Evolutionary conservation across 352 stramenopile species (phyloP).

Genomic region (Phytophthora pini): DNA sequence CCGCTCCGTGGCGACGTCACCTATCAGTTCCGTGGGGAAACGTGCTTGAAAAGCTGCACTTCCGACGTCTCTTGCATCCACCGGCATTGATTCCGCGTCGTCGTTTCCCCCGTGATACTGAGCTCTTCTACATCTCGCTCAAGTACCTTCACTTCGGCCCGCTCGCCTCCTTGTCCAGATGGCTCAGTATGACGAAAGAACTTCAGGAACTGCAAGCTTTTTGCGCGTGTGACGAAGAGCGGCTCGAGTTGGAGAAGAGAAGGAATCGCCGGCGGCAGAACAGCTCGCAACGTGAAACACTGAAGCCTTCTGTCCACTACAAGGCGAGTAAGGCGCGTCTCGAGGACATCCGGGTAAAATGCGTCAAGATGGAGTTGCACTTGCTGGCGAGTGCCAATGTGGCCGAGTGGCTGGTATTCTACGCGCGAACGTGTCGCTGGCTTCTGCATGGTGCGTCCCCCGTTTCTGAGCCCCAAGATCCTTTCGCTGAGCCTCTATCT

Average conservation of each 20-base stretch:
- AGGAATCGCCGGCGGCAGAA: constrained; percentile 13
- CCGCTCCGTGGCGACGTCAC: constrained; percentile 47
- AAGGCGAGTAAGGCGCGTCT: constrained; percentile 63
- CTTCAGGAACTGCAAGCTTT: constrained; percentile 70
- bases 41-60: constrained; percentile 37
- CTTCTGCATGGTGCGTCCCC: constrained; percentile 44
- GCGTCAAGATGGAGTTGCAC: constrained; percentile 63
- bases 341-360: constrained; percentile 53
- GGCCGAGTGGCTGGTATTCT: constrained; percentile 66
- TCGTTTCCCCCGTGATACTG: constrained; percentile 55
- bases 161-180: constrained; percentile 58
- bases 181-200: constrained; percentile 62
- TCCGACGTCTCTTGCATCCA: constrained; percentile 52
- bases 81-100: constrained; percentile 64
- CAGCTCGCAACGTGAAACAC: constrained; percentile 21
- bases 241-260: constrained; percentile 44
- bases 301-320: constrained; percentile 70
- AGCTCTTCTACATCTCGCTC: constrained; percentile 73
- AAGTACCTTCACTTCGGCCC: constrained; percentile 74
- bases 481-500: constrained; percentile 48
- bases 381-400: constrained; percentile 61
- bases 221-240: constrained; percentile 67
- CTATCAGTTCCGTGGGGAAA: constrained; percentile 31
- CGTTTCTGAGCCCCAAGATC: constrained; percentile 39
- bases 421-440: constrained; percentile 59